These are phyloP conservation scores for Neophaeococcomyces aloes DNA, from an alignment of 2,329 filamentous ascomycete genomes.

Conservation along the genomic window DNA sequence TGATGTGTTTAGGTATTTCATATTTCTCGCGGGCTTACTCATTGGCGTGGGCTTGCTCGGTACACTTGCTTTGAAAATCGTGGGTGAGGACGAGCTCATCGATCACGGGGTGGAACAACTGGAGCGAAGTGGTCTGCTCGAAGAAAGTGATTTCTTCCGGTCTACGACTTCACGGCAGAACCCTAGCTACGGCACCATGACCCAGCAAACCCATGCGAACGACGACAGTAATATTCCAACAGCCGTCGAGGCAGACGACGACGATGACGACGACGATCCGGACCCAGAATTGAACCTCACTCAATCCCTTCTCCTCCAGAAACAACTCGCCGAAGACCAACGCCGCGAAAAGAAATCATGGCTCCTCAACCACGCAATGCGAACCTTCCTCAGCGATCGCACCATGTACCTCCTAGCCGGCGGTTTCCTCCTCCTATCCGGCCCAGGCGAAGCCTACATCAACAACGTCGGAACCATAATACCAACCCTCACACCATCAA, in stretches of 20 bases:
- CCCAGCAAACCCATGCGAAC: conserved; percentile 1
- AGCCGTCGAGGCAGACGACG: too few relatives aligned
- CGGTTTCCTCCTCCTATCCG: conserved; percentile 86
- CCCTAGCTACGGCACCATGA: conserved; percentile 49
- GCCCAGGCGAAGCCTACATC: conserved; percentile 94
- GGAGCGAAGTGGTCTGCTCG: conserved; percentile 75
- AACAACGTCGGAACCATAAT: conserved; percentile 95
- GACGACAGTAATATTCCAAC: conserved; percentile 34
- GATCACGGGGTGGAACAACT: conserved; percentile 82
- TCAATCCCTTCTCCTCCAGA: conserved; percentile 30
- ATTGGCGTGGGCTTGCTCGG: conserved; percentile 62
- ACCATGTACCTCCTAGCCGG: conserved; percentile 94
- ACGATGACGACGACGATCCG: conserved; percentile 21
- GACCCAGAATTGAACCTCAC: conserved; percentile 34
- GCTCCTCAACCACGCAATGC: conserved; percentile 84
- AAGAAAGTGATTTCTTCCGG: conserved; percentile 62
- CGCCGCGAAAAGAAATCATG: conserved; percentile 69
- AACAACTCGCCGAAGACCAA: conserved; percentile 42
- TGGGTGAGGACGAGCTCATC: conserved; percentile 78
- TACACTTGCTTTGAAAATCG: conserved; percentile 61
- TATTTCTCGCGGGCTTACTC: conserved; percentile 69
- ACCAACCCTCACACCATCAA: conserved; percentile 63
- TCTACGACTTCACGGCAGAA: conserved; percentile 28
- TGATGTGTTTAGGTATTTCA: conserved; percentile 74
- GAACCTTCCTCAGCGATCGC: conserved; percentile 69